Evolutionary conservation across 768 basidiomycete species (phyloP).

Genomic region (Glaciozyma martinii): DNA sequence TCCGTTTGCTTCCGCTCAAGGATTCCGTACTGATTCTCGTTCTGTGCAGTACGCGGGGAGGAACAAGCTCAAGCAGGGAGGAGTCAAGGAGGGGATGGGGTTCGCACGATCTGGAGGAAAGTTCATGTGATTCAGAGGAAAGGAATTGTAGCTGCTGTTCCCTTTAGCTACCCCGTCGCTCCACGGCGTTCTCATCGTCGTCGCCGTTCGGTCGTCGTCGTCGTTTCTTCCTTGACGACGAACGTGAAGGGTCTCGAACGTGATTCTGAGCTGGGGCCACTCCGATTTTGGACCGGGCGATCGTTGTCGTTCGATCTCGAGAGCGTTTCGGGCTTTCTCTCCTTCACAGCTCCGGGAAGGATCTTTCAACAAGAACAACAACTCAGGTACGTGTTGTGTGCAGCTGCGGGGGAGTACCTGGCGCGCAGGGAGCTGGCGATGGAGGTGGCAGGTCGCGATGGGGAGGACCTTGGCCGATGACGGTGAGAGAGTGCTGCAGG

Average conservation of each 20-base stretch:
- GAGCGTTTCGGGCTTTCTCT: too few relatives aligned
- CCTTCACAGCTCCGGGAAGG: background rate
- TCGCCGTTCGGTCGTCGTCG: too few relatives aligned
- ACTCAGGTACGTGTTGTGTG: background rate
- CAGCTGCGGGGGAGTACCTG: background rate
- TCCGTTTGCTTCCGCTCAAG: background rate
- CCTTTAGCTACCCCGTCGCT: too few relatives aligned
- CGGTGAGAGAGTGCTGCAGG: too few relatives aligned
- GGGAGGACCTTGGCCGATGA: too few relatives aligned
- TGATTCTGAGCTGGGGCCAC: too few relatives aligned
- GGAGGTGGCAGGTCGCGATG: too few relatives aligned
- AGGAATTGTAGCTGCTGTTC: background rate
- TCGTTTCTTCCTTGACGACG: too few relatives aligned
- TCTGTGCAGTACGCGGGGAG: constrained; percentile 6
- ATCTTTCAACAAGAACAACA: background rate
- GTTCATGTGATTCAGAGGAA: constrained; percentile 1
- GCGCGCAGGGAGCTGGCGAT: too few relatives aligned
- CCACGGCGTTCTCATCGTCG: too few relatives aligned
- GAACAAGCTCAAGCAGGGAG: constrained; percentile 8
- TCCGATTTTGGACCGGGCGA: background rate
- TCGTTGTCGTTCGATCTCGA: background rate
- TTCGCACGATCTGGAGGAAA: constrained; percentile 3
- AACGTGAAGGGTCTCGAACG: too few relatives aligned
- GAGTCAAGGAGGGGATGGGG: constrained; percentile 20
- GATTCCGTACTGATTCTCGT: background rate